phyloP scores from a whole-genome alignment of 352 stramenopile genomes.

The Pythium brassicae region DNA sequence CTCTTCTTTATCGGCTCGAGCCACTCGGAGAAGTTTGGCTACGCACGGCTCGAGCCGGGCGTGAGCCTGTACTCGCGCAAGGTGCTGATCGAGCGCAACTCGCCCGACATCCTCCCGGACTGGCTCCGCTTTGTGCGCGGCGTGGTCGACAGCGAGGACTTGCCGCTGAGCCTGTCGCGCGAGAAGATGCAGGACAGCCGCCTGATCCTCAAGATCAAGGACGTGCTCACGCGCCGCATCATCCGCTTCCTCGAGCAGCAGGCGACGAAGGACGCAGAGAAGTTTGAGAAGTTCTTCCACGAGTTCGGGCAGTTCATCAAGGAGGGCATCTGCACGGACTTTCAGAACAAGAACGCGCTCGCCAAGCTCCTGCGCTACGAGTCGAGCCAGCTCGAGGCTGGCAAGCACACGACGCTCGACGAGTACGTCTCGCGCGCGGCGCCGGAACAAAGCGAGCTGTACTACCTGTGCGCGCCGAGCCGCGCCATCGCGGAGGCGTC shows the following conservation, averaged over 20 bases:
- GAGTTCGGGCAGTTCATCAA: slow-evolving; percentile 99
- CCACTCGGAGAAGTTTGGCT: slow-evolving; percentile 97
- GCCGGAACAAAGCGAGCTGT: slow-evolving; percentile 98
- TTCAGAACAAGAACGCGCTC: slow-evolving; percentile 86
- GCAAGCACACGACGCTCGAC: slow-evolving; percentile 95
- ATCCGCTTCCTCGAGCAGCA: slow-evolving; percentile 85
- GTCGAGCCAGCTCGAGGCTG: slow-evolving; percentile 90
- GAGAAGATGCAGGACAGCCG: slow-evolving; percentile 99
- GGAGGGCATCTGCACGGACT: slow-evolving; percentile 96
- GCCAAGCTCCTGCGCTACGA: slow-evolving; percentile 99
- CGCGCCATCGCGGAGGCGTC: slow-evolving; percentile 94
- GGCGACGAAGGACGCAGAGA: slow-evolving; percentile 92
- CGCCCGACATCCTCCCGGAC: slow-evolving; percentile 95
- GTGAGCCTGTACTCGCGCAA: slow-evolving; percentile 99
- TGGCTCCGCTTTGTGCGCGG: slow-evolving; percentile 94
- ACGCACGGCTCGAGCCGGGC: slow-evolving; percentile 93
- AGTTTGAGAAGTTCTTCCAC: slow-evolving; percentile 97
- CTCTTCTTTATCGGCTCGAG: slow-evolving; percentile 97
- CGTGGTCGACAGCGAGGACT: slow-evolving; percentile 96
- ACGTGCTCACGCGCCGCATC: slow-evolving; percentile 93
- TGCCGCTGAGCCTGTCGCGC: slow-evolving; percentile 98
- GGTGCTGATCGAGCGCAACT: slow-evolving; percentile 98
- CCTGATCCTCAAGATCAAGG: slow-evolving; percentile 95
- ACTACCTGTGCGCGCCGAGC: slow-evolving; percentile 97
- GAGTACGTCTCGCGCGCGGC: slow-evolving; percentile 97